phyloP scores from a whole-genome alignment of 768 basidiomycete species.

The Tulasnella calospora region DNA sequence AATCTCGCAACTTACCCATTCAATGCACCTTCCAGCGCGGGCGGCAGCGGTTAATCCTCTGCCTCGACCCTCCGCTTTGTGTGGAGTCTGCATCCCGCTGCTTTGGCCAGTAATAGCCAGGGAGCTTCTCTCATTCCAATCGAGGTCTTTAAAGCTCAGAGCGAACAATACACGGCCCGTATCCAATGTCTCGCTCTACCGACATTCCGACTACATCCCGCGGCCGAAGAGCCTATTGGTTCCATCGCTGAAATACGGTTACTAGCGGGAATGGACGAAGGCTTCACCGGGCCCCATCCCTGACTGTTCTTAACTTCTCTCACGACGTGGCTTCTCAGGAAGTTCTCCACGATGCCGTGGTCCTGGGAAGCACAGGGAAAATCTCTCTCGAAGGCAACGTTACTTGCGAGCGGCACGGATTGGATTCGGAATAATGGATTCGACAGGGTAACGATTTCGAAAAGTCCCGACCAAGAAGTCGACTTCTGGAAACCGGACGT shows the following conservation, averaged over 20 bases:
- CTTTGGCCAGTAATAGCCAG: conserved; percentile 1
- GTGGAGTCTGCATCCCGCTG: conserved; percentile 2
- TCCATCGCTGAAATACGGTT: neutral
- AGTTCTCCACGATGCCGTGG: neutral
- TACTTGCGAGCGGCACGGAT: neutral
- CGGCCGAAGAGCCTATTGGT: neutral
- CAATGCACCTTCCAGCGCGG: conserved; percentile 1
- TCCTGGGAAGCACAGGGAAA: neutral
- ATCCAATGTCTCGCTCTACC: neutral
- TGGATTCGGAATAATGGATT: neutral
- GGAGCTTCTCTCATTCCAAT: neutral
- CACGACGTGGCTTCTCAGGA: neutral
- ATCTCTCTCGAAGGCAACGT: neutral
- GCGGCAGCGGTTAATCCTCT: neutral
- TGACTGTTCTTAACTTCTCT: neutral
- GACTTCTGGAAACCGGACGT: neutral
- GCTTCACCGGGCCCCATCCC: neutral
- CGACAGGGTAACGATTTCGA: neutral
- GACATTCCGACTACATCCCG: neutral
- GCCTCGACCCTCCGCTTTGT: neutral
- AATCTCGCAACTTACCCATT: conserved; percentile 5
- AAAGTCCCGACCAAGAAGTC: conserved; percentile 4
- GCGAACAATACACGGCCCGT: neutral
- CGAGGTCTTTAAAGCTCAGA: neutral
- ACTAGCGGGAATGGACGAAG: neutral